These are phyloP conservation scores for Yamadazyma conglobata DNA, from an alignment of 1,139 yeast genomes.

Conservation along the genomic window DNA sequence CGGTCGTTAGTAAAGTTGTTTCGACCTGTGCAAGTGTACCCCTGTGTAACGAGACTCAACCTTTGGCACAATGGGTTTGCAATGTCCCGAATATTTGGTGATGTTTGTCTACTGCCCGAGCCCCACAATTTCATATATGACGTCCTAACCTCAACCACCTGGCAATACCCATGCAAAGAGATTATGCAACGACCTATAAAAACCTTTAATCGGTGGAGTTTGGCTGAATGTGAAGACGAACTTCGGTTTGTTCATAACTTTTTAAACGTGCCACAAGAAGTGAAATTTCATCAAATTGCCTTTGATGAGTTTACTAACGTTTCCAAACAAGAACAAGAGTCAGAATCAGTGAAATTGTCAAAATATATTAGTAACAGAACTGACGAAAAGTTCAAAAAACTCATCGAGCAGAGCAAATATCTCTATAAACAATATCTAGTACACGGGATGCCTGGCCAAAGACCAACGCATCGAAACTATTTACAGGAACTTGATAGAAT, in stretches of 20 bases:
- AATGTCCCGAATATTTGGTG: constrained; percentile 45
- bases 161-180: constrained; percentile 20
- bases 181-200: constrained; percentile 19
- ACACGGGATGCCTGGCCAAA: constrained; percentile 7
- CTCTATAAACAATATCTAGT: constrained; percentile 9
- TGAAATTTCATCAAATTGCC: too few species aligned
- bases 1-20: constrained; percentile 35
- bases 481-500: constrained; percentile 3
- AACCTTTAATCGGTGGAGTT: constrained; percentile 34
- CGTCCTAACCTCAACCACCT: constrained; percentile 15
- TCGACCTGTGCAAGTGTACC: constrained; percentile 44
- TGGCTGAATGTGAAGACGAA: constrained; percentile 31
- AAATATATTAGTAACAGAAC: constrained; percentile 7
- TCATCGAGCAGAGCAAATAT: constrained; percentile 11
- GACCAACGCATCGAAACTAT: constrained; percentile 5
- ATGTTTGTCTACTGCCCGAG: constrained; percentile 22
- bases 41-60: constrained; percentile 33
- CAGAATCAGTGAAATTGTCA: constrained; percentile 1
- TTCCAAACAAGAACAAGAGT: background rate
- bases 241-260: constrained; percentile 16
- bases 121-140: constrained; percentile 28
- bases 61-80: constrained; percentile 43
- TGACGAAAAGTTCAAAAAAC: constrained; percentile 7
- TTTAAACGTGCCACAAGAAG: background rate
- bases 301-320: constrained; percentile 1